Base-by-base conservation (phyloP, 768 basidiomycete genomes). In the Dacryopinax spathularia region DNA sequence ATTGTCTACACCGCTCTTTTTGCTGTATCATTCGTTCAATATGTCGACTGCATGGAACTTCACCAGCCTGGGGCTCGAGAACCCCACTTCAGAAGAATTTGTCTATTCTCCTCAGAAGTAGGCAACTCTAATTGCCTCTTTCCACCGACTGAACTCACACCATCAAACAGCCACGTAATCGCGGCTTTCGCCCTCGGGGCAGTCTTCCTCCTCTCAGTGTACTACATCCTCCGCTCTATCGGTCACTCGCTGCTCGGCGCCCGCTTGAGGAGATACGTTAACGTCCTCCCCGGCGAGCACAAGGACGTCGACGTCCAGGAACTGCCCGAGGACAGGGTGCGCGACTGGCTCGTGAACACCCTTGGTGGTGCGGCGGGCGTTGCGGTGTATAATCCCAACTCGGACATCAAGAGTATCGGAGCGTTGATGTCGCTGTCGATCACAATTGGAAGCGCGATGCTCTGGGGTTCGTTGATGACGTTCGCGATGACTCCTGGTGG, bases 401-500 rank as follows among this genome's bases (percentile, higher is more conserved):
- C 48, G 48, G 48, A 56, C 29, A 56, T 56, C 48, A 56, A 56
- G 48, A 56, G 48, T 29, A 31, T 56, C 18, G 48, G 48, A 13
- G 48, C 48, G 25, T 29, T 56, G 13, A 56, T 56, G 48, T 27
- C 25, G 25, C 18, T 56, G 10, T 27, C 25, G 3, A 56, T 56
- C 25, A 56, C 48, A 9, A 6, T 56, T 29, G 48, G 48, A 6
- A 56, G 48, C 48, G 48, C 48, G 13, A 56, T 56, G 48, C 48
- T 56, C 6, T 56, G 48, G 48, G 48, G 48, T 9, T 56, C 48
- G 48, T 56, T 56, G 48, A 56, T 56, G 48, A 56, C 48, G 48
- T 56, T 56, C 48, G 25, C 48, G 5, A 56, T 56, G 48, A 29
- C 10, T 3, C 15, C 22, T 3, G 48, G 48, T 3, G 25, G 48